phyloP scores from a whole-genome alignment of 352 stramenopile species.

The Phytophthora citrophthora region DNA sequence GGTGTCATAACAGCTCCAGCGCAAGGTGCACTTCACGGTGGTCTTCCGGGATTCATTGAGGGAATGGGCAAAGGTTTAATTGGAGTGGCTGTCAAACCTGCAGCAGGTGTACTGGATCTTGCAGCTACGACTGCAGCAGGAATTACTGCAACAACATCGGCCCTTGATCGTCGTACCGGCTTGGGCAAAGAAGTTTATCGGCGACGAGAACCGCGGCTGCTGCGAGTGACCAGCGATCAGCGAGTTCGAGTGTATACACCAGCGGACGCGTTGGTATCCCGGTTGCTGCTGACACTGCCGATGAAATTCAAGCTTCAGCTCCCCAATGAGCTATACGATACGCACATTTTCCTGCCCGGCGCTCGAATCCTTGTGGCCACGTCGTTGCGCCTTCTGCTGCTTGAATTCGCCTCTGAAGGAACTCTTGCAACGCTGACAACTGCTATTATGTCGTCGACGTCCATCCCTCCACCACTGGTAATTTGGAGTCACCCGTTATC shows the following conservation, averaged over 20 bases:
- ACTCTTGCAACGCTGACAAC: slow-evolving; percentile 37
- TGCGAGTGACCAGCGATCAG: slow-evolving; percentile 74
- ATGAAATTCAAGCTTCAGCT: slow-evolving; percentile 53
- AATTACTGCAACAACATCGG: slow-evolving; percentile 85
- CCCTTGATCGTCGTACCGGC: slow-evolving; percentile 77
- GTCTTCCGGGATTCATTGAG: slow-evolving; percentile 90
- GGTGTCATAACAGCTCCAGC: slow-evolving; percentile 92
- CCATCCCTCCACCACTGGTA: slow-evolving; percentile 33
- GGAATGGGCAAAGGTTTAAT: slow-evolving; percentile 89
- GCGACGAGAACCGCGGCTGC: slow-evolving; percentile 69
- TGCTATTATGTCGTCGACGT: slow-evolving; percentile 40
- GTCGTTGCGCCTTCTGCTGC: slow-evolving; percentile 71
- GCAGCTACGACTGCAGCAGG: slow-evolving; percentile 78
- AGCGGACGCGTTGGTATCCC: slow-evolving; percentile 71
- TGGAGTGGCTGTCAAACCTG: slow-evolving; percentile 89
- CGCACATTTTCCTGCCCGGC: slow-evolving; percentile 71
- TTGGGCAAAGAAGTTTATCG: slow-evolving; percentile 49
- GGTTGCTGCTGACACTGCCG: slow-evolving; percentile 65
- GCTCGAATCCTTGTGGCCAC: slow-evolving; percentile 76
- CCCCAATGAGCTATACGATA: slow-evolving; percentile 81
- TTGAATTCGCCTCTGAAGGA: slow-evolving; percentile 38
- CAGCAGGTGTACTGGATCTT: slow-evolving; percentile 85
- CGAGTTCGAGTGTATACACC: slow-evolving; percentile 79
- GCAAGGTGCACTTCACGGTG: slow-evolving; percentile 89
- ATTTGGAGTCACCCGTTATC: slow-evolving; percentile 37